Evolutionary conservation across 1,139 yeast species (phyloP).

Genomic region (Sugiyamaella paludigena): DNA sequence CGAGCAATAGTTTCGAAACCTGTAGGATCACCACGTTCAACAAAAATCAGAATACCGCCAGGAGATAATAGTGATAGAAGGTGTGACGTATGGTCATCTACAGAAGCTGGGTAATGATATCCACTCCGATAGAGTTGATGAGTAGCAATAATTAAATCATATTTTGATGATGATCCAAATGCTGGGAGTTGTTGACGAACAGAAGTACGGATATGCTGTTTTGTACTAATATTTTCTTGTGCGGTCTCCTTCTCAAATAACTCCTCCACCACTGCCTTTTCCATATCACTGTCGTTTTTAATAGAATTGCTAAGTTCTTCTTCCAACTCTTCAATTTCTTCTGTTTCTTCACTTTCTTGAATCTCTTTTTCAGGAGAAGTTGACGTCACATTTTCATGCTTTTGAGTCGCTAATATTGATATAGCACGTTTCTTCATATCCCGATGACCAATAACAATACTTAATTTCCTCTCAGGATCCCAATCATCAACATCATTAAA

Average conservation of each 20-base stretch:
- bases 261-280: not conserved
- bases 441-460: constrained; percentile 67
- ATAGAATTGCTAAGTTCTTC: constrained; percentile 17
- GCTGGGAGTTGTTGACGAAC: constrained; percentile 25
- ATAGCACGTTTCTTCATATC: constrained; percentile 83
- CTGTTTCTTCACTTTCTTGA: constrained; percentile 12
- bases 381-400: constrained; percentile 42
- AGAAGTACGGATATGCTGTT: constrained; percentile 12
- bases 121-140: constrained; percentile 69
- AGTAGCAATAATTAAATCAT: constrained; percentile 82
- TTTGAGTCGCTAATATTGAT: constrained; percentile 67
- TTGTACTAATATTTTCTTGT: not conserved
- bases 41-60: constrained; percentile 69
- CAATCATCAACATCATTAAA: constrained; percentile 56
- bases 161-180: constrained; percentile 35
- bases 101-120: constrained; percentile 59
- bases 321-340: constrained; percentile 19
- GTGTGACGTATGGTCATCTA: constrained; percentile 65
- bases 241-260: not conserved
- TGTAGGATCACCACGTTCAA: constrained; percentile 86
- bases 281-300: constrained; percentile 26
- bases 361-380: not conserved
- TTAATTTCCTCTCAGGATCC: constrained; percentile 63
- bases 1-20: constrained; percentile 89
- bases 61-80: constrained; percentile 65